phyloP scores from a whole-genome alignment of 2,329 filamentous ascomycete species.

The Fusarium sacchari region DNA sequence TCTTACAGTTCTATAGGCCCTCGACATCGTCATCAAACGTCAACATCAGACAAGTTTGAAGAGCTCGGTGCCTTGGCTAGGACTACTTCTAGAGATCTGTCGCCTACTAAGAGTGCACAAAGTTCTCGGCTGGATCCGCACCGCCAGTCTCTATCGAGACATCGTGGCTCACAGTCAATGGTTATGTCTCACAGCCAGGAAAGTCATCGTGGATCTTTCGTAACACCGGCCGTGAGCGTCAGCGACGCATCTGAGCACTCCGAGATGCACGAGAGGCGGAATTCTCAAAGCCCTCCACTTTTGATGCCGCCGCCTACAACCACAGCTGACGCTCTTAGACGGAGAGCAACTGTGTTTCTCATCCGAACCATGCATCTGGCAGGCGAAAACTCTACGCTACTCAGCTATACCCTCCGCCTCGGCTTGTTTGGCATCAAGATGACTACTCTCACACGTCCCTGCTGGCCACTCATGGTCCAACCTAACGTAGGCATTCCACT shows the following conservation, averaged over 20 bases:
- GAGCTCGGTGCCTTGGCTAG: constrained; percentile 31
- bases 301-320: constrained; percentile 61
- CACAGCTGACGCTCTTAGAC: constrained; percentile 46
- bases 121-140: constrained; percentile 21
- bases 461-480: constrained; percentile 76
- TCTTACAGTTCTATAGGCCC: constrained; percentile 46
- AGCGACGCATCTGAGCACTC: constrained; percentile 27
- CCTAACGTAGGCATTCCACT: constrained; percentile 73
- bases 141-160: constrained; percentile 23
- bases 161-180: constrained; percentile 47
- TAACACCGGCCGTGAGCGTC: constrained; percentile 18
- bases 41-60: constrained; percentile 42
- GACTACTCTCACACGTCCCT: constrained; percentile 70
- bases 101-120: constrained; percentile 22
- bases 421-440: constrained; percentile 76
- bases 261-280: constrained; percentile 21
- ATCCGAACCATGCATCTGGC: constrained; percentile 45
- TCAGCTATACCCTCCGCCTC: constrained; percentile 59
- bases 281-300: constrained; percentile 52
- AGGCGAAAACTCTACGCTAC: constrained; percentile 44
- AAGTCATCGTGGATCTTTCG: constrained; percentile 40
- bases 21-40: constrained; percentile 40
- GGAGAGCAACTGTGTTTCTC: constrained; percentile 49
- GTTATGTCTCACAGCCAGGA: constrained; percentile 56
- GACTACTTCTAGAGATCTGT: constrained; percentile 29